These are phyloP conservation scores for Ceratocystis huliohia DNA, from an alignment of 2,329 filamentous ascomycete species.

Conservation along the genomic window DNA sequence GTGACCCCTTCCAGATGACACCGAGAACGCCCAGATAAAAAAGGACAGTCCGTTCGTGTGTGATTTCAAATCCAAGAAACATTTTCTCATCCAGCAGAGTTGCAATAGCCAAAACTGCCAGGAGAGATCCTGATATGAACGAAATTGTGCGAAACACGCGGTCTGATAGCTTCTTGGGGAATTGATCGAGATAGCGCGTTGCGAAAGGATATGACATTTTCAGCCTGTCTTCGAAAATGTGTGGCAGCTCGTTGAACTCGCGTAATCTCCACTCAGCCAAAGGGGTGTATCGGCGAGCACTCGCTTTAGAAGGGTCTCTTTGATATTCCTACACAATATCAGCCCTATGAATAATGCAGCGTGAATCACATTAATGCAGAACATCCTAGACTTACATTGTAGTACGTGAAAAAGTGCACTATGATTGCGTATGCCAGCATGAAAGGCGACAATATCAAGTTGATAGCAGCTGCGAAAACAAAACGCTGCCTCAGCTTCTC, in stretches of 20 bases:
- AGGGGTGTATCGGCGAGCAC: constrained; percentile 82
- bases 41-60: constrained; percentile 71
- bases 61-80: constrained; percentile 85
- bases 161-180: constrained; percentile 87
- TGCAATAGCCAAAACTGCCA: constrained; percentile 70
- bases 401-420: constrained; percentile 89
- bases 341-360: neutral
- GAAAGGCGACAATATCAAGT: constrained; percentile 74
- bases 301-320: constrained; percentile 76
- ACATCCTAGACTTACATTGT: constrained; percentile 49
- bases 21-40: constrained; percentile 82
- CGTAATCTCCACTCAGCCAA: constrained; percentile 96
- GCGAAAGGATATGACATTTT: constrained; percentile 95
- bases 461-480: constrained; percentile 70
- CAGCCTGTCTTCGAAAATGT: constrained; percentile 77
- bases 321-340: constrained; percentile 63
- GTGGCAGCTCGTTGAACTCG: constrained; percentile 92
- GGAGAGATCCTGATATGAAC: constrained; percentile 75
- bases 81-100: constrained; percentile 83
- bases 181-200: constrained; percentile 84
- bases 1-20: constrained; percentile 68
- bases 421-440: constrained; percentile 76
- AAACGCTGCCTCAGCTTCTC: constrained; percentile 66
- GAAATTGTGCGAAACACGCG: constrained; percentile 73
- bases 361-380: neutral